These are phyloP conservation scores for Penicillium simplicissimum DNA, from an alignment of 495 filamentous ascomycete species.

Conservation along the genomic window DNA sequence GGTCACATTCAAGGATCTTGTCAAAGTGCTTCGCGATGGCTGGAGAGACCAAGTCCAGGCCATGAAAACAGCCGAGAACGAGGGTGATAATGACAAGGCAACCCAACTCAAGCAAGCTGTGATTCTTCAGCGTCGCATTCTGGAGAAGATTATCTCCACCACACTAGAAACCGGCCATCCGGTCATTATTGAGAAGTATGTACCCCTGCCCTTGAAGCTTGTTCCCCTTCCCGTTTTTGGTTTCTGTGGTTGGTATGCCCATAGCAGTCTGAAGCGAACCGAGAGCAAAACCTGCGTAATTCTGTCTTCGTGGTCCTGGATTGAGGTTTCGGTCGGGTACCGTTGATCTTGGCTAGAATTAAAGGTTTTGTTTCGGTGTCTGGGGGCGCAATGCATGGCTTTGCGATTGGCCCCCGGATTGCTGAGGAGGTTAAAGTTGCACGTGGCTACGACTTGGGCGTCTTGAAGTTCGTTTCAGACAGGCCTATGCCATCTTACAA, in stretches of 20 bases:
- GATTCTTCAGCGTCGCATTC: conserved; percentile 56
- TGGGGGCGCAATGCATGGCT: conserved; percentile 9
- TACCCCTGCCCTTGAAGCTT: conserved; percentile 14
- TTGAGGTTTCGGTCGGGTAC: conserved; percentile 14
- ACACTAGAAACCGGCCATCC: conserved; percentile 63
- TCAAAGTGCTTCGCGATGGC: conserved; percentile 59
- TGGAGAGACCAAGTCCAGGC: conserved; percentile 61
- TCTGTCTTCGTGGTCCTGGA: conserved; percentile 27
- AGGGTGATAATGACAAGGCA: conserved; percentile 46
- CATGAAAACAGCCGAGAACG: conserved; percentile 57
- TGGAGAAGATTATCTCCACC: conserved; percentile 60
- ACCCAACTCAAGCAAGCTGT: conserved; percentile 48
- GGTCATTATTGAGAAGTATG: conserved; percentile 66
- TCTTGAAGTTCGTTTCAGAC: background rate
- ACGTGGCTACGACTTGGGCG: background rate
- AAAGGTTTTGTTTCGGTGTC: conserved; percentile 19
- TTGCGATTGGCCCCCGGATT: background rate
- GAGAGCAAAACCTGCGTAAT: conserved; percentile 41
- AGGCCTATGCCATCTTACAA: background rate
- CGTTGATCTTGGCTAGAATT: conserved; percentile 30
- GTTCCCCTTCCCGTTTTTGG: conserved; percentile 12
- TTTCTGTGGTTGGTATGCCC: conserved; percentile 31
- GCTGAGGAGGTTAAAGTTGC: background rate
- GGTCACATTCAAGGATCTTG: conserved; percentile 61
- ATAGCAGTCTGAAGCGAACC: conserved; percentile 39